Base-by-base conservation (phyloP, 164 flowering plant genomes). In the Cinnamomum micranthum region DNA sequence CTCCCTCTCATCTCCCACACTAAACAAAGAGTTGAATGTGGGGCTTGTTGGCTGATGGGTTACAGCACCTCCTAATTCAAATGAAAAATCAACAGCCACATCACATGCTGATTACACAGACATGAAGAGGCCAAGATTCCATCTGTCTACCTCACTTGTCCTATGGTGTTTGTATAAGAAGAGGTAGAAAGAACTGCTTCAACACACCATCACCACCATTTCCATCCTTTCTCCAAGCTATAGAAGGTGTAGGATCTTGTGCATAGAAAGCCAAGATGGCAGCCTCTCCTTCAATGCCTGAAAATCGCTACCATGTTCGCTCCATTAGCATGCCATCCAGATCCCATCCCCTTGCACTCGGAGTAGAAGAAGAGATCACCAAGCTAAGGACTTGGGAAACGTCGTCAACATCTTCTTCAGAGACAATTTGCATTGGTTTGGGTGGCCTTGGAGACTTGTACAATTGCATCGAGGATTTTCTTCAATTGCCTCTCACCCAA, bases 281-380 rank as follows among this genome's bases (percentile, higher is more conserved):
- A 19, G 24, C 3, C 64, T 60, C 64, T 60, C 11, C 64, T 60
- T 60, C 64, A 6, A 15, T 60, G n/a, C n/a, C 64, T 1, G 2
- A 60, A n/a, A 60, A 60, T 17, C 2, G 22, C 6, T 60, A 60
- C 22, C 23, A 6, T 66, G 76, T 65, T 66, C 70, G 76, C 10
- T 74, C 76, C 14, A 50, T 28, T 24, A 74, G 76, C 70, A 20
- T 74, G 65, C 76, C 76, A 24, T 31, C 76, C 19, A 50, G 28
- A 51, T 66, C 70, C 22, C 75, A 73, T 65, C 76, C 76, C 25
- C 63, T 65, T 17, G 41, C 50, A n/a, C 3, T 28, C 22, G 12
- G 24, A 28, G 23, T 52, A 41, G 50, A 66, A 3, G 76, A 74
- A 3, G 25, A 51, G 50, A 27, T 74, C 3, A 27, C 65, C 22